Evolutionary conservation across 805 yeast genomes (phyloP).

Genomic region (Yarrowia phangngaensis): DNA sequence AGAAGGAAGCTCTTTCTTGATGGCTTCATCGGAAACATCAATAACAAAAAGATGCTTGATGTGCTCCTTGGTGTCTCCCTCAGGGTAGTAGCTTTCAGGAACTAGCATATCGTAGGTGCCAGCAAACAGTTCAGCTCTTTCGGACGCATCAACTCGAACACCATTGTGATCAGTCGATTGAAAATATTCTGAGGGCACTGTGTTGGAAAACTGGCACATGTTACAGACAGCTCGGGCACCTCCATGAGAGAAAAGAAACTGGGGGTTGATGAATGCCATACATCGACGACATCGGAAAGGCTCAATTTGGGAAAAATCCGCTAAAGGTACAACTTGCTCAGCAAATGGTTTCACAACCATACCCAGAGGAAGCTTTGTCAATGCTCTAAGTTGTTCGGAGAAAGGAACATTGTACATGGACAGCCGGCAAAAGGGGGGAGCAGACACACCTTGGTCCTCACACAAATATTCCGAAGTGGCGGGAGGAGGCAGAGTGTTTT

Average conservation of each 20-base stretch:
- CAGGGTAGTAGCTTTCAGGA: slow-evolving; percentile 63
- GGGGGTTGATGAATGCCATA: slow-evolving; percentile 83
- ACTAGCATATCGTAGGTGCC: slow-evolving; percentile 87
- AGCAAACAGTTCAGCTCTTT: slow-evolving; percentile 68
- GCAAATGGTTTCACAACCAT: slow-evolving; percentile 84
- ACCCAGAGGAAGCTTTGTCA: slow-evolving; percentile 77
- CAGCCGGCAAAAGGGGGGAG: slow-evolving; percentile 72
- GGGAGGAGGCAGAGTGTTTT: slow-evolving; percentile 76
- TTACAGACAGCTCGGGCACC: slow-evolving; percentile 73
- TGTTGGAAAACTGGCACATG: slow-evolving; percentile 74
- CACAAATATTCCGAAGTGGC: slow-evolving; percentile 68
- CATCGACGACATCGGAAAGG: slow-evolving; percentile 92
- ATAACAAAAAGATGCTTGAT: slow-evolving; percentile 69
- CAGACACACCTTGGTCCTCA: slow-evolving; percentile 78
- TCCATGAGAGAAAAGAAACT: slow-evolving; percentile 59
- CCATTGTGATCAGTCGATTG: slow-evolving; percentile 60
- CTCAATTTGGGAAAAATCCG: slow-evolving; percentile 58
- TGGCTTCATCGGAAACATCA: slow-evolving; percentile 61
- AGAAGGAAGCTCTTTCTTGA: slow-evolving; percentile 56
- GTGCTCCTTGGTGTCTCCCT: slow-evolving; percentile 43
- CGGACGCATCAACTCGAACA: slow-evolving; percentile 57
- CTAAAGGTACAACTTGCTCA: slow-evolving; percentile 56
- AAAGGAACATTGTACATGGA: slow-evolving; percentile 82
- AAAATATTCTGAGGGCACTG: slow-evolving; percentile 62
- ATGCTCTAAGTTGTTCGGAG: slow-evolving; percentile 60